Evolutionary conservation across 495 filamentous ascomycete species (phyloP).

Genomic region (Tuber brumale): DNA sequence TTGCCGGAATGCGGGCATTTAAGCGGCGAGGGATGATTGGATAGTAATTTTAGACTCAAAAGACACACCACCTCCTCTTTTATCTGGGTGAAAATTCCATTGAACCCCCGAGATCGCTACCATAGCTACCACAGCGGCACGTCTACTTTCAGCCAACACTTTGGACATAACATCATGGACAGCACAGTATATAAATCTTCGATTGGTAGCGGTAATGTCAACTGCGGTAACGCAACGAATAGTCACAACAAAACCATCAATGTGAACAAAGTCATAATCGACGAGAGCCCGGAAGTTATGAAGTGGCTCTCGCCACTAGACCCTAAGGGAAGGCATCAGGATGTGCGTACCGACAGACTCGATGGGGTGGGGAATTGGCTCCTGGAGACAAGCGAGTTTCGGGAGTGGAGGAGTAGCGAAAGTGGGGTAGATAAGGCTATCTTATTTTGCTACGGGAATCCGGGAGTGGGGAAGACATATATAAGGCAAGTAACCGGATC

Average conservation of each 20-base stretch:
- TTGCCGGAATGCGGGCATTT: no score
- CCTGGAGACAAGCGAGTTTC: not conserved
- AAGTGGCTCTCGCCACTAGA: not conserved
- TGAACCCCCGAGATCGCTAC: not conserved
- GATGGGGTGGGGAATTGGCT: not conserved
- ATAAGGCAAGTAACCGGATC: not conserved
- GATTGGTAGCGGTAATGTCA: not conserved
- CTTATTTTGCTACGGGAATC: not conserved
- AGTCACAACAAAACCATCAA: not conserved
- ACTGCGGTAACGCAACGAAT: not conserved
- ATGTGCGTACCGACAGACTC: not conserved
- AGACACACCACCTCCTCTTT: not conserved
- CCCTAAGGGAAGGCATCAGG: not conserved
- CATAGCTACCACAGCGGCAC: not conserved
- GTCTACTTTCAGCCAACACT: not conserved
- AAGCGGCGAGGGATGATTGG: no score
- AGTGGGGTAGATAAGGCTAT: not conserved
- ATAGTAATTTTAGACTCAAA: not conserved
- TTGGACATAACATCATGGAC: not conserved
- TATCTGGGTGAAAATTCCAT: not conserved
- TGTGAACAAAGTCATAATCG: not conserved
- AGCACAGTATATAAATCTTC: not conserved
- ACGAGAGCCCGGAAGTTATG: not conserved
- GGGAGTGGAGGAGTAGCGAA: not conserved
- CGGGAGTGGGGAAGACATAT: not conserved